Evolutionary conservation across 2,329 filamentous ascomycete genomes (phyloP).

Genomic region (Nemania sp.): DNA sequence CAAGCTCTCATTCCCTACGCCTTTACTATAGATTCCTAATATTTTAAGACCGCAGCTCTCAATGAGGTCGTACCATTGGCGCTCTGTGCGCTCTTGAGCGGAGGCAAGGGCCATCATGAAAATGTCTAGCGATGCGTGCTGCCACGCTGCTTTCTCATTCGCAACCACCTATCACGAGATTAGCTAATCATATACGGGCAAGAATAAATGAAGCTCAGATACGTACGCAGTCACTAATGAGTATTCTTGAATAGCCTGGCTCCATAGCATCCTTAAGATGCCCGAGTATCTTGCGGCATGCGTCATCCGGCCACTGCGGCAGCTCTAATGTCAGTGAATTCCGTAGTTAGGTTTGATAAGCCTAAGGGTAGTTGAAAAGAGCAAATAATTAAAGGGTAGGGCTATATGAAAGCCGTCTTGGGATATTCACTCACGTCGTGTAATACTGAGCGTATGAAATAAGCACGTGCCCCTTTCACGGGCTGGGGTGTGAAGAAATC

Average conservation of each 20-base stretch:
- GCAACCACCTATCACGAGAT: constrained; percentile 30
- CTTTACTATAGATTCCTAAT: constrained; percentile 34
- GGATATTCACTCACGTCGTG: constrained; percentile 46
- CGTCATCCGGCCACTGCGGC: constrained; percentile 50
- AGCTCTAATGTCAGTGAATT: background rate
- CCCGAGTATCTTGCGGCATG: constrained; percentile 36
- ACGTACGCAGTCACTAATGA: constrained; percentile 39
- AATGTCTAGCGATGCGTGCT: constrained; percentile 38
- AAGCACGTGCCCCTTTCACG: constrained; percentile 46
- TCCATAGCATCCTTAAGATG: constrained; percentile 37
- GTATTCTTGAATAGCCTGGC: constrained; percentile 39
- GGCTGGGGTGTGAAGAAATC: constrained; percentile 51
- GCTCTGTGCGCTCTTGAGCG: constrained; percentile 38
- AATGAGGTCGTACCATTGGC: constrained; percentile 37
- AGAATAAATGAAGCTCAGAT: background rate
- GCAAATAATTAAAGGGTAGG: no score
- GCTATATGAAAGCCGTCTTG: background rate
- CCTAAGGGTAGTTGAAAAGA: background rate
- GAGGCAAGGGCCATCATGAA: constrained; percentile 40
- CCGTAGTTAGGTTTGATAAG: background rate
- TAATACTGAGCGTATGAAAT: constrained; percentile 48
- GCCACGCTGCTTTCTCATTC: constrained; percentile 37
- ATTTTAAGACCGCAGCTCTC: constrained; percentile 32
- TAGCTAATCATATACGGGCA: background rate
- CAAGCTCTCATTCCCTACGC: constrained; percentile 31